Evolutionary conservation across 2,329 filamentous ascomycete genomes (phyloP), one percentile per base, ranked within the genome.

Genomic region (Phaeosphaeriaceae sp.): DNA sequence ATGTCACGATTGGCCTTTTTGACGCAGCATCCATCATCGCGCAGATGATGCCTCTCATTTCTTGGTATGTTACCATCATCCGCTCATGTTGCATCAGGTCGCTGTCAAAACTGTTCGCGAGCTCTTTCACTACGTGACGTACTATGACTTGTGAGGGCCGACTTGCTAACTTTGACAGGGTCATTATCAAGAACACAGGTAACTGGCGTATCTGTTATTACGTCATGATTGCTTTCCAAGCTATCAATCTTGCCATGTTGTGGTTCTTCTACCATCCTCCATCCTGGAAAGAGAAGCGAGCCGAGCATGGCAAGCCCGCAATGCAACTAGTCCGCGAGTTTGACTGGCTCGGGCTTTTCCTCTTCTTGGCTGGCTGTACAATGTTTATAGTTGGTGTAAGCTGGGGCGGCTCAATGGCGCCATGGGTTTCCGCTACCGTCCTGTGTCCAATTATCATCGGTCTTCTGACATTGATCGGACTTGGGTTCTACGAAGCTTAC

Each of bases 1-100:
- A 79, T 57, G 68, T 74, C 21, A 76, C 75, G 3, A 76, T 79
- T 45, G 77, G 77, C 11, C 52, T 75, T 3, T 71, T 78, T 48
- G 75, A 78, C 15, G 70, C 72, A 7, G 68, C 67, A 2, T 71
- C 72, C 0, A 62, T 74, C 21, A 63, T 75, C 40, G 68, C 73
- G 1, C 75, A 77, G 51, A 61, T 72, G 15, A 75, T 74, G 61
- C 75, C 75, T 1, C 46, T 77, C 25, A 61, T 74, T 4, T 66
- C 72, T 11, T 75, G 70, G 69, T 62, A 55, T 53, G 54, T 48
- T 9, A 7, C n/a, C n/a, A n/a, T n/a, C n/a, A n/a, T n/a, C n/a
- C n/a, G n/a, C n/a, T n/a, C n/a, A n/a, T n/a, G n/a, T n/a, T n/a
- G n/a, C n/a, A n/a, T n/a, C n/a, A n/a, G n/a, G n/a, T n/a, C n/a